A percentile compares a stretch with the other conserved stretches of the same genome.
These are phyloP conservation scores for Chrysanthemum makinoi DNA, from an alignment of 129 eudicot species.

Conservation along the genomic window DNA sequence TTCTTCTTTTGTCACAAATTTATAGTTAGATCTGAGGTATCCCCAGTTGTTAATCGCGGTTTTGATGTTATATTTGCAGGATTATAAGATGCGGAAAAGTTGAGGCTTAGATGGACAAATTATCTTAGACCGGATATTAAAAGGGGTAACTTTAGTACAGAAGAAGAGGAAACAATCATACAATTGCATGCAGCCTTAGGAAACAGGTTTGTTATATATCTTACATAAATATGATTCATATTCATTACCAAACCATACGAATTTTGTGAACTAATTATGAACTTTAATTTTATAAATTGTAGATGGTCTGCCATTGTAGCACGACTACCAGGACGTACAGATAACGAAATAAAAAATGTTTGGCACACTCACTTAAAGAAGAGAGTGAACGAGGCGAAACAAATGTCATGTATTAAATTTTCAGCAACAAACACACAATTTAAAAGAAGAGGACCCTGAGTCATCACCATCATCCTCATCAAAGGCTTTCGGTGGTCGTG, in stretches of 20 bases:
- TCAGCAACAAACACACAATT: not conserved
- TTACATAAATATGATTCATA: not conserved
- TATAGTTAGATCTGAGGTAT: too few species aligned
- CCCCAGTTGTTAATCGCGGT: not conserved
- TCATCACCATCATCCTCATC: constrained; percentile 22
- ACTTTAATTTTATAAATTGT: not conserved
- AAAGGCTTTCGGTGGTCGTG: constrained; percentile 5
- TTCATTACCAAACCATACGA: not conserved
- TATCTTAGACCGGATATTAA: constrained; percentile 65
- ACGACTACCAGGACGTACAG: constrained; percentile 78
- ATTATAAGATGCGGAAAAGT: constrained; percentile 69
- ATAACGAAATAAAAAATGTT: constrained; percentile 81
- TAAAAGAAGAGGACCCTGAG: constrained; percentile 8
- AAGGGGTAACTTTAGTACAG: constrained; percentile 58
- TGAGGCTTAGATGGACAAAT: constrained; percentile 83
- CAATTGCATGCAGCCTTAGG: constrained; percentile 54
- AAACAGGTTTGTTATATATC: constrained; percentile 49
- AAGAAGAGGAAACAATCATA: constrained; percentile 70
- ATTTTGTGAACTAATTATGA: not conserved
- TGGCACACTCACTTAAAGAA: constrained; percentile 90
- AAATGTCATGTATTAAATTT: not conserved
- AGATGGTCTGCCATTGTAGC: constrained; percentile 94
- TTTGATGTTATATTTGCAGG: constrained; percentile 32
- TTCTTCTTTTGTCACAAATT: not conserved
- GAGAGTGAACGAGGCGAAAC: constrained; percentile 28